Base-by-base conservation (phyloP, 2,329 filamentous ascomycete species). In the Rhinocladiella mackenziei region DNA sequence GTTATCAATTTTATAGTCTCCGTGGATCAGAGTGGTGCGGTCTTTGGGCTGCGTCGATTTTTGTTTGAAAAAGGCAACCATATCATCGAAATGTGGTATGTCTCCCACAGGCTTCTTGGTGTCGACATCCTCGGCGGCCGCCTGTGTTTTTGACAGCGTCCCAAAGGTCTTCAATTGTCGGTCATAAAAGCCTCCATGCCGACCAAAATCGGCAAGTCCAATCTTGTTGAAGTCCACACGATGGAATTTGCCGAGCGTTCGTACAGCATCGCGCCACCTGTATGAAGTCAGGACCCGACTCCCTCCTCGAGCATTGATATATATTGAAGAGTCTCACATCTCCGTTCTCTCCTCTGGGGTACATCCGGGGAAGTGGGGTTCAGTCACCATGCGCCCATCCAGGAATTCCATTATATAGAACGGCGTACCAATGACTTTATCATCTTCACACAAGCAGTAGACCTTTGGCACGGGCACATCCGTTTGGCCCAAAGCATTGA, bases 351-450 rank as follows among this genome's bases (percentile, higher is more conserved):
- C 83, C 29, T 73, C 73, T 0, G 84, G 66, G 18, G 74, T 75
- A 9, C 88, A 78, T 9, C 73, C 83, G 2, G 88, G 89, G 62
- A 97, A 82, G 22, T 83, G 73, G 31, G 89, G 84, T 66, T 97
- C 88, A 60, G 91, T 86, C 61, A 97, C 87, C 68, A 96, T 94
- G 60, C 92, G 83, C 14, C 92, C 92, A 61, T 94, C 85, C 50
- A 97, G 75, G 64, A 92, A 97, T 64, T 88, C 83, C 92, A 98
- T 97, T 61, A 97, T 83, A 70, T 98, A 97, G 66, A 97, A 98
- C 4, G 89, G 79, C 5, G 89, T 97, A 43, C 89, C 92, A 52
- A 97, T 74, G 26, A 97, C 74, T 45, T 67, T 69, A 29, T 74
- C 71, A 67, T 97, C 89, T 65, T 94, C 84, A 68, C 92, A 98